Conservation (phyloP, 2,329 filamentous ascomycete species). For the Xylogone sp. region DNA sequence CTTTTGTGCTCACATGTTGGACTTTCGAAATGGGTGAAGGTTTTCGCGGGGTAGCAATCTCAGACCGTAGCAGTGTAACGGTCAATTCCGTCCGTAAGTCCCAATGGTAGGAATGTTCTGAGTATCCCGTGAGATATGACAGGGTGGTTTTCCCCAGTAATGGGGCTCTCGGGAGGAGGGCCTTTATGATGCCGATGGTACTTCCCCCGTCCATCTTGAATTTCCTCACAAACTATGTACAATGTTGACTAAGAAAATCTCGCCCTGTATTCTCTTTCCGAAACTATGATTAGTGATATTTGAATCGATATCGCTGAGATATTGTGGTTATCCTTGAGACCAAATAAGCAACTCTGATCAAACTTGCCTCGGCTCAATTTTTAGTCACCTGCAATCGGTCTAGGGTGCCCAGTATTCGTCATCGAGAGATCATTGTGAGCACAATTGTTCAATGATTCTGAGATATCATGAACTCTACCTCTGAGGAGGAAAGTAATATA, state of each 20-base stretch:
- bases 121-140: conserved; percentile 62
- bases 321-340: background rate
- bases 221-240: too few relatives aligned
- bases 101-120: conserved; percentile 70
- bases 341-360: too few relatives aligned
- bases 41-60: conserved; percentile 42
- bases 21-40: conserved; percentile 47
- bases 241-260: too few relatives aligned
- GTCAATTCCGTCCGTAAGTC: conserved; percentile 73
- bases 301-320: background rate
- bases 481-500: too few relatives aligned
- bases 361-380: background rate
- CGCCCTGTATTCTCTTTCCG: too few relatives aligned
- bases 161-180: conserved; percentile 50
- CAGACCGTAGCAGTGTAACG: conserved; percentile 66
- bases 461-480: too few relatives aligned
- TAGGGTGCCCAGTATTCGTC: background rate
- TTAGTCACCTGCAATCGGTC: background rate
- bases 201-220: background rate
- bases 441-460: too few relatives aligned
- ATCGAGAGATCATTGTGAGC: background rate
- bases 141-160: conserved; percentile 59
- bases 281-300: background rate
- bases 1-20: conserved; percentile 60
- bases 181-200: conserved; percentile 18